Conservation (phyloP, 2,329 filamentous ascomycete genomes). For the Hymenoscyphus albidus region DNA sequence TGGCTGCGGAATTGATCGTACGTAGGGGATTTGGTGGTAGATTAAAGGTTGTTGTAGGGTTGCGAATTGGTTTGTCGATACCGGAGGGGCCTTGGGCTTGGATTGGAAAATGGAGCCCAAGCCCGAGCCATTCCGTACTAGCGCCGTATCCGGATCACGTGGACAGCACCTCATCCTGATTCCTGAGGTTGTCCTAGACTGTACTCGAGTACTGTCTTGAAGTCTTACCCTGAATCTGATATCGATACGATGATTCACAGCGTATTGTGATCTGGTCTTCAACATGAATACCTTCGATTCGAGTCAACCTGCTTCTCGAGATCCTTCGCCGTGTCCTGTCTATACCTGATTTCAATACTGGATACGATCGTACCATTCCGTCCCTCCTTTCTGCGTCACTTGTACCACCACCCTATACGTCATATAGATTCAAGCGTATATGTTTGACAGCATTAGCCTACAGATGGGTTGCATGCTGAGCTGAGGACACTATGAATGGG, state of each 20-base stretch:
- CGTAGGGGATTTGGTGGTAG: conserved; percentile 16
- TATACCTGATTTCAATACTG: not conserved
- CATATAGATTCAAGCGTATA: not conserved
- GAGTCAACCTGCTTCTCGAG: no score
- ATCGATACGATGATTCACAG: no score
- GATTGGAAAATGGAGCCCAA: not conserved
- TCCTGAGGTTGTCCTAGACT: no score
- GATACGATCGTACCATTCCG: not conserved
- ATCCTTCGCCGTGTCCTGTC: no score
- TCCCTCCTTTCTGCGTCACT: not conserved
- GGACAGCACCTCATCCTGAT: no score
- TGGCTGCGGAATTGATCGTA: conserved; percentile 37
- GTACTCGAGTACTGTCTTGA: no score
- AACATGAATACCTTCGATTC: no score
- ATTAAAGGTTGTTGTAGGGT: conserved; percentile 10
- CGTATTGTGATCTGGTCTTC: no score
- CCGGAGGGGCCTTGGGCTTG: conserved; percentile 8
- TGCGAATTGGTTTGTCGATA: conserved; percentile 1
- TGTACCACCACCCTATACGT: not conserved
- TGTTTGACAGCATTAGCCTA: not conserved
- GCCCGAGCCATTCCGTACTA: not conserved
- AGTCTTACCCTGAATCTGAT: no score
- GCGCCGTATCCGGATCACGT: no score
- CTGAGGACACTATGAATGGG: no score
- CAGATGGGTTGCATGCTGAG: not conserved